Evolutionary conservation across 208 protist species (phyloP).

Genomic region (Trypanosomatidae sp.): DNA sequence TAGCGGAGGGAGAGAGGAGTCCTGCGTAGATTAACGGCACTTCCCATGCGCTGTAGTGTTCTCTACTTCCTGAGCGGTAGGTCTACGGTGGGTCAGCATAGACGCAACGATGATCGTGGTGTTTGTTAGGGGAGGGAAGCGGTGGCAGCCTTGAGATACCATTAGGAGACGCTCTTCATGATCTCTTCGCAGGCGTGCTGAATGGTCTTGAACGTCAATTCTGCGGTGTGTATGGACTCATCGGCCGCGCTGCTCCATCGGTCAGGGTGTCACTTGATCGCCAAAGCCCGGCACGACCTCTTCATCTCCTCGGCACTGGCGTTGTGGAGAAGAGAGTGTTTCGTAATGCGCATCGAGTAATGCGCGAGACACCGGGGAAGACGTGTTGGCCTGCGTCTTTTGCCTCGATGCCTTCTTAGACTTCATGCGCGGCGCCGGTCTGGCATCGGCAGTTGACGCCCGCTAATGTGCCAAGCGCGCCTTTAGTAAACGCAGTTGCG

Average conservation of each 20-base stretch:
- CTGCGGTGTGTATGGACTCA: slow-evolving; percentile 36
- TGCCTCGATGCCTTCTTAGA: background rate
- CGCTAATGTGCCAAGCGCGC: slow-evolving; percentile 21
- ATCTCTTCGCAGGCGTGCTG: slow-evolving; percentile 71
- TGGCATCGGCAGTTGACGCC: background rate
- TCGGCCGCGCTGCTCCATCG: slow-evolving; percentile 49
- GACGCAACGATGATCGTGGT: background rate
- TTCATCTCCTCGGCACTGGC: slow-evolving; percentile 16
- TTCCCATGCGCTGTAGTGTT: background rate
- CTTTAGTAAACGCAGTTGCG: slow-evolving; percentile 20
- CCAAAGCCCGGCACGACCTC: slow-evolving; percentile 53
- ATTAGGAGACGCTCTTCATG: slow-evolving; percentile 32
- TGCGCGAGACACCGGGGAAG: too few species aligned
- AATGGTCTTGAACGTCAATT: slow-evolving; percentile 63
- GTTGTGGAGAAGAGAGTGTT: slow-evolving; percentile 10
- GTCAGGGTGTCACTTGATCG: slow-evolving; percentile 80
- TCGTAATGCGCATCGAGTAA: slow-evolving; percentile 17
- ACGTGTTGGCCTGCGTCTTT: background rate
- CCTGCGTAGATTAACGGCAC: background rate
- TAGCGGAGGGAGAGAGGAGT: background rate
- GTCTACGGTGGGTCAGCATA: background rate
- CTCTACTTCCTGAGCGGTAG: background rate
- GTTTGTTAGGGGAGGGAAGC: background rate
- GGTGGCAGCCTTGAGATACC: background rate
- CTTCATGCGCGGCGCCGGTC: background rate